Conservation (phyloP, 2,329 filamentous ascomycete species). For the Monilinia aucupariae region DNA sequence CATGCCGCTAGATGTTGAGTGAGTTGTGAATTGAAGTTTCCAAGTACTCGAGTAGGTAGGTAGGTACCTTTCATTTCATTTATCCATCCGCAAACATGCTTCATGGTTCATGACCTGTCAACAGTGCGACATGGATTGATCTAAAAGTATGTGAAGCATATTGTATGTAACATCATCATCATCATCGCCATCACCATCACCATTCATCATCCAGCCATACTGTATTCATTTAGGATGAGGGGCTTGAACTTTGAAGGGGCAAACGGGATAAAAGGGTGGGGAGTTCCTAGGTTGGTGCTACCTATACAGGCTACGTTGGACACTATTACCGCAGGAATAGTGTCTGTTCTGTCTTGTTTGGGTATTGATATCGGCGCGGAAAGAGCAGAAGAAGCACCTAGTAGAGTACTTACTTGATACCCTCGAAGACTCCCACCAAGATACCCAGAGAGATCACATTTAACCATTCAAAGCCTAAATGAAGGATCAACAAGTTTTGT, state of each 20-base stretch:
- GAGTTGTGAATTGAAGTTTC: slow-evolving; percentile 2
- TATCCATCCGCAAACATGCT: neutral
- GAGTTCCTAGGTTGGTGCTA: neutral
- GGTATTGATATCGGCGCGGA: neutral
- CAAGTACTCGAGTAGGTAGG: too few species aligned
- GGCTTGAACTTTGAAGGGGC: neutral
- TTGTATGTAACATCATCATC: neutral
- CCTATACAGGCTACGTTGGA: neutral
- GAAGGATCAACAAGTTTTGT: neutral
- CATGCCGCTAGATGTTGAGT: neutral
- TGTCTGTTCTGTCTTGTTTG: neutral
- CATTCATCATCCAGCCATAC: slow-evolving; percentile 1
- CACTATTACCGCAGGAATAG: neutral
- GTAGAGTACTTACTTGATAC: neutral
- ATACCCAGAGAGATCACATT: neutral
- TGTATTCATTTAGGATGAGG: neutral
- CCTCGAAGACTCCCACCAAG: neutral
- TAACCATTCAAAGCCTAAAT: neutral
- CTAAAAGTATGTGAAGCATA: neutral
- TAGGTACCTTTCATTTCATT: too few species aligned
- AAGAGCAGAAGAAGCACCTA: too few species aligned
- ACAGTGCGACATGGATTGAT: slow-evolving; percentile 11
- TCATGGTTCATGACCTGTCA: slow-evolving; percentile 6
- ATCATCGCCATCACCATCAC: neutral
- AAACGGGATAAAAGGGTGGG: slow-evolving; percentile 4